phyloP scores from a whole-genome alignment of 208 protist species.

The Wallacemonas sp. region DNA sequence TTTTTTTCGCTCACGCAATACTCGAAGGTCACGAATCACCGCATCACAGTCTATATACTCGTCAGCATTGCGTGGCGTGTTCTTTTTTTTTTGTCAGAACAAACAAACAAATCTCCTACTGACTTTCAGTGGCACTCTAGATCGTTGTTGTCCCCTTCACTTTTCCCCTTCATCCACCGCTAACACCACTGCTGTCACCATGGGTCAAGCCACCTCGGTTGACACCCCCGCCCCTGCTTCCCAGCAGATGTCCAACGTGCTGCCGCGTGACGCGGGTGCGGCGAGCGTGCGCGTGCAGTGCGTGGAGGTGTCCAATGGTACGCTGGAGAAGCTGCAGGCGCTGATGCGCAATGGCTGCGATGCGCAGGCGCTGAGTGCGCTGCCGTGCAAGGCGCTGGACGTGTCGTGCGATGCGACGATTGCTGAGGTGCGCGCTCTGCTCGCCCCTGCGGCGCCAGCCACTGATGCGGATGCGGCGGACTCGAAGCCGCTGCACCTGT shows the following conservation, averaged over 20 bases:
- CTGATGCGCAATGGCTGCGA: conserved; percentile 12
- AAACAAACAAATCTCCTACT: too few relatives aligned
- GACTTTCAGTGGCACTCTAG: too few relatives aligned
- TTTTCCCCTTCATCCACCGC: not conserved
- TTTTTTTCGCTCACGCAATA: too few relatives aligned
- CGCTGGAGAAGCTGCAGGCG: conserved; percentile 12
- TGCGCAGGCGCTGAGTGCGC: conserved; percentile 1
- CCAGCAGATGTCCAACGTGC: conserved; percentile 15
- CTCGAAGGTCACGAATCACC: too few relatives aligned
- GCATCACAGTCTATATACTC: too few relatives aligned
- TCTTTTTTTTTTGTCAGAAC: too few relatives aligned
- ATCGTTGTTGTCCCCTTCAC: not conserved
- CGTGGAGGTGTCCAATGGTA: conserved; percentile 1
- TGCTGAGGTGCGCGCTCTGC: not conserved
- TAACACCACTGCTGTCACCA: not conserved
- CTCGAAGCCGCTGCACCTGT: conserved; percentile 13
- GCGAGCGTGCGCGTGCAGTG: conserved; percentile 7
- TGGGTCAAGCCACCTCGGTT: conserved; percentile 11
- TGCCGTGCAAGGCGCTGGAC: not conserved
- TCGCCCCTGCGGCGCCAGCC: not conserved
- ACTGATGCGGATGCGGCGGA: not conserved
- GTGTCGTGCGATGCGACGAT: not conserved
- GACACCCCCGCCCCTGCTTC: conserved; percentile 1
- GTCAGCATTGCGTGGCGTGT: too few relatives aligned
- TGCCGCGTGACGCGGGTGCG: not conserved